Evolutionary conservation across 768 basidiomycete species (phyloP), one percentile per base, ranked within the genome.

Genomic region (Lepiota brunneoincarnata): DNA sequence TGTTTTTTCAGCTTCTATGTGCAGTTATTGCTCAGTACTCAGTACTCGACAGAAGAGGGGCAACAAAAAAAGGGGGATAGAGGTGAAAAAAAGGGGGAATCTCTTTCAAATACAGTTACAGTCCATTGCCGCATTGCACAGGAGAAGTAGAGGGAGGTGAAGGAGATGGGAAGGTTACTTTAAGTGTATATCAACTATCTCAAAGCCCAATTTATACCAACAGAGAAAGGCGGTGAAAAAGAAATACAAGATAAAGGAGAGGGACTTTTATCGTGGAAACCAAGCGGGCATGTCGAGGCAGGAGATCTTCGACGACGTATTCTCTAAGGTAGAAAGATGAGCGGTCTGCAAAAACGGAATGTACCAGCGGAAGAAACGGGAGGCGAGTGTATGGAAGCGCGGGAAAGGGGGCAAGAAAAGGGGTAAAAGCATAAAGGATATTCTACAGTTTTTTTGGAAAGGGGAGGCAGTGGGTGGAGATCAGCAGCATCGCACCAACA

Each of bases 331-430:
- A 9, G 31, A 31, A 31, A 31, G n/a, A 31, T 4, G 31, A 31
- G 31, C 31, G 31, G 31, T 31, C 7, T 2, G 31, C 26, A 31
- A 31, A 31, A 31, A 4, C n/a, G 31, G 7, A 31, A 9, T 31
- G 11, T 31, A 9, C 31, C 11, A 31, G 31, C 11, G 31, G 31
- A 10, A 7, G 7, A 9, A 31, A 10, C 11, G 31, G 31, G 31
- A 7, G 7, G 7, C 7, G 31, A 58, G 56, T 55, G 56, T 72
- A 73, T 69, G 71, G 58, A 67, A 59, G 63, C 58, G 61, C 53
- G 59, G 40, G 56, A 57, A 52, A 56, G 57, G 49, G 55, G 58
- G 59, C 60, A 67, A 61, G 63, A 62, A 45, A 61, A 11, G 12
- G 23, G 18, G 38, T 38, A 18, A 41, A 43, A 41, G 38, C n/a